Conservation (phyloP, 176 grass and related monocot genomes). For the Canna indica region DNA sequence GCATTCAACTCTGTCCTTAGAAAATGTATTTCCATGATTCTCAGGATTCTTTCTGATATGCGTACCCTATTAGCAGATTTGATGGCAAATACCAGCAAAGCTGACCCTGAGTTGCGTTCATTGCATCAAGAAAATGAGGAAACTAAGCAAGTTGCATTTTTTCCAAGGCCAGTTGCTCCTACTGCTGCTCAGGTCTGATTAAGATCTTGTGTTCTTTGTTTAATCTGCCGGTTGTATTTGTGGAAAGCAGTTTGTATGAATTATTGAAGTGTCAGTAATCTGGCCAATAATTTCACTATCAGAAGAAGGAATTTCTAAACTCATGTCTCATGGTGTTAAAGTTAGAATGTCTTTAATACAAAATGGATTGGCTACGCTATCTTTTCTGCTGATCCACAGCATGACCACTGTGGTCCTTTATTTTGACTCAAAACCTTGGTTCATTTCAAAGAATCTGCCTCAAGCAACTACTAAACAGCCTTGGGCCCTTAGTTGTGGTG, state of each 20-base stretch:
- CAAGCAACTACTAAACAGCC: too few species aligned
- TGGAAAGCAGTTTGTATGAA: background rate
- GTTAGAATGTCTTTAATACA: too few species aligned
- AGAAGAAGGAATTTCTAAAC: background rate
- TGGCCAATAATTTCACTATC: background rate
- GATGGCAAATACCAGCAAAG: conserved; percentile 91
- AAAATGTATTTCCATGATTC: conserved; percentile 28
- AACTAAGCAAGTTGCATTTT: conserved; percentile 66
- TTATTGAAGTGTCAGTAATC: background rate
- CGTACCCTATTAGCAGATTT: conserved; percentile 91
- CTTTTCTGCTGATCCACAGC: too few species aligned
- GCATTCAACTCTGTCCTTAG: background rate
- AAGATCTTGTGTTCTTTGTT: conserved; percentile 16
- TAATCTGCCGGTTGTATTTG: background rate
- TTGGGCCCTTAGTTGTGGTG: too few species aligned
- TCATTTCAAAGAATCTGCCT: too few species aligned
- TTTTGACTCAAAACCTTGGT: too few species aligned
- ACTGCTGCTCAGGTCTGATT: conserved; percentile 77
- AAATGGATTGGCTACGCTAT: too few species aligned
- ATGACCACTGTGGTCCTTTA: too few species aligned
- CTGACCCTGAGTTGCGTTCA: conserved; percentile 57
- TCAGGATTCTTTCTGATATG: conserved; percentile 99
- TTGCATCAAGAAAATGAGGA: conserved; percentile 75
- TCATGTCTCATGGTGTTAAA: too few species aligned
- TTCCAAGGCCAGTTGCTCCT: conserved; percentile 90